phyloP scores from a whole-genome alignment of 2,329 filamentous ascomycete species.

The Scolecobasidium constrictum region DNA sequence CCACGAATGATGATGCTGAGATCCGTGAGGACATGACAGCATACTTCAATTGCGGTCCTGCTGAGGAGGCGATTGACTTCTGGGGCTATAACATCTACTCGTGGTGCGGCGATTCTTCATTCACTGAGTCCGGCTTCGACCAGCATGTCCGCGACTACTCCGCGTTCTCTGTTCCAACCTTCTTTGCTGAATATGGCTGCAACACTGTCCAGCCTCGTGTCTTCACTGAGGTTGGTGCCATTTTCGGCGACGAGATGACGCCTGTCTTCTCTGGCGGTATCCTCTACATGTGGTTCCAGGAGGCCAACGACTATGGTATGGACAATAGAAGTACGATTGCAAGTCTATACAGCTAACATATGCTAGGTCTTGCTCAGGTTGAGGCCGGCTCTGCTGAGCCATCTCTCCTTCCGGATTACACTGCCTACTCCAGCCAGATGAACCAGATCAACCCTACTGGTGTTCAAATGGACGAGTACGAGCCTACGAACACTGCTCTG shows the following conservation, averaged over 20 bases:
- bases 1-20: slow-evolving; percentile 80
- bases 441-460: slow-evolving; percentile 54
- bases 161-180: slow-evolving; percentile 84
- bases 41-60: slow-evolving; percentile 87
- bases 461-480: slow-evolving; percentile 58
- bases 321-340: too few relatives aligned
- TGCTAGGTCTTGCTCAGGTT: slow-evolving; percentile 58
- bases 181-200: slow-evolving; percentile 99
- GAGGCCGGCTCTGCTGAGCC: slow-evolving; percentile 41
- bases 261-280: slow-evolving; percentile 88
- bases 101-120: slow-evolving; percentile 85
- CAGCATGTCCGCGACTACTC: slow-evolving; percentile 76
- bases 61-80: slow-evolving; percentile 69
- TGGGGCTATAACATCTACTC: slow-evolving; percentile 99
- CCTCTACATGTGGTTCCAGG: slow-evolving; percentile 97
- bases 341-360: too few relatives aligned
- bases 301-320: slow-evolving; percentile 75
- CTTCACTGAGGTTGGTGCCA: slow-evolving; percentile 74
- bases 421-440: slow-evolving; percentile 59
- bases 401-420: slow-evolving; percentile 63
- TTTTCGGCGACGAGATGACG: slow-evolving; percentile 76
- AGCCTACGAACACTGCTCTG: slow-evolving; percentile 56
- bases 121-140: slow-evolving; percentile 66
- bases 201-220: slow-evolving; percentile 61
- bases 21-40: slow-evolving; percentile 74